A percentile compares a stretch with the other conserved stretches of the same genome.
phyloP scores from a whole-genome alignment of 2,329 filamentous ascomycete species.

The Trichoderma citrinoviride region DNA sequence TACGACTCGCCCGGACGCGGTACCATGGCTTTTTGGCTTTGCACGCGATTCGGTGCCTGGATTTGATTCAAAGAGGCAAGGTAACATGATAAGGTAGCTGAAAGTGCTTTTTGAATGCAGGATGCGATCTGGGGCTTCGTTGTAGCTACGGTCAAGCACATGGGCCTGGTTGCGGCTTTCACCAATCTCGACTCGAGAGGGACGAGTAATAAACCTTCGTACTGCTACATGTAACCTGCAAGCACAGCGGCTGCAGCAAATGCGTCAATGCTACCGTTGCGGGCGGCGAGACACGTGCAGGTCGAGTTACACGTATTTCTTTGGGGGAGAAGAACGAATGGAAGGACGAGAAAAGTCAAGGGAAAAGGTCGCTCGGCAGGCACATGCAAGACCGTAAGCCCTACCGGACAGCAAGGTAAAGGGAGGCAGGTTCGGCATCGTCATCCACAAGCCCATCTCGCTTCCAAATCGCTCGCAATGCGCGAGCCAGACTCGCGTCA shows the following conservation, averaged over 20 bases:
- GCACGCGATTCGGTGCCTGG: constrained; percentile 9
- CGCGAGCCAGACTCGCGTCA: not conserved
- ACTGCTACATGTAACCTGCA: not conserved
- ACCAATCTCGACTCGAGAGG: not conserved
- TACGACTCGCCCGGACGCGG: not conserved
- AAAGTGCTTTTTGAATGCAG: no score
- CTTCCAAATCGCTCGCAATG: not conserved
- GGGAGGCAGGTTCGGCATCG: not conserved
- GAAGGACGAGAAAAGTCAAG: not conserved
- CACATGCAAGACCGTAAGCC: not conserved
- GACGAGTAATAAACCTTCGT: no score
- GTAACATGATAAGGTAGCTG: not conserved
- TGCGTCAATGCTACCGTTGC: constrained; percentile 1
- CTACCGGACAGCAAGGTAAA: not conserved
- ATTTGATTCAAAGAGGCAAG: not conserved
- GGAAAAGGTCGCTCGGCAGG: not conserved
- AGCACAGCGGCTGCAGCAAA: not conserved
- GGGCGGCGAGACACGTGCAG: constrained; percentile 5
- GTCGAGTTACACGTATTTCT: not conserved
- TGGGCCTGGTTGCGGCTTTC: not conserved
- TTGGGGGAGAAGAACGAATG: not conserved
- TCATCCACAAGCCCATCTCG: constrained; percentile 12
- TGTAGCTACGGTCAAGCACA: no score
- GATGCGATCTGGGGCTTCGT: no score
- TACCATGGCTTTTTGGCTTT: not conserved